Evolutionary conservation across 2,329 filamentous ascomycete species (phyloP).

Genomic region (Monosporascus cannonballus): DNA sequence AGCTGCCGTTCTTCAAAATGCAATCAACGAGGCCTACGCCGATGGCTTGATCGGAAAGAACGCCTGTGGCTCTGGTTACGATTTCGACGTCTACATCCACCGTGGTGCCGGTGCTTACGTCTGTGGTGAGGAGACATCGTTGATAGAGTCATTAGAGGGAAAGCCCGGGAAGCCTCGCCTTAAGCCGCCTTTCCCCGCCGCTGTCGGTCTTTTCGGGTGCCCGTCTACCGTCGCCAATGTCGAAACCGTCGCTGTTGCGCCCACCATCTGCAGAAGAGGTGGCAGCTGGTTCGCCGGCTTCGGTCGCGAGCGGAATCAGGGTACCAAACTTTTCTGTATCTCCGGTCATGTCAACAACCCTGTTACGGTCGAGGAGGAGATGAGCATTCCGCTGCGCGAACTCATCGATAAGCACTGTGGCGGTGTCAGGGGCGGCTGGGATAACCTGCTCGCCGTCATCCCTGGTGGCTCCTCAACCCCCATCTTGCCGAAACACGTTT

Average conservation of each 20-base stretch:
- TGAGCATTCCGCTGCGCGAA: slow-evolving; percentile 94
- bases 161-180: slow-evolving; percentile 98
- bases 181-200: slow-evolving; percentile 97
- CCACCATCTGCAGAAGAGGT: slow-evolving; percentile 91
- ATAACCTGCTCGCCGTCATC: slow-evolving; percentile 92
- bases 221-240: slow-evolving; percentile 97
- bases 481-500: slow-evolving; percentile 82
- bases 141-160: slow-evolving; percentile 97
- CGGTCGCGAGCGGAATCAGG: slow-evolving; percentile 91
- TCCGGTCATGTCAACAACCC: slow-evolving; percentile 99
- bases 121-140: slow-evolving; percentile 94
- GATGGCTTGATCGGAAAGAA: slow-evolving; percentile 97
- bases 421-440: slow-evolving; percentile 93
- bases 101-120: slow-evolving; percentile 96
- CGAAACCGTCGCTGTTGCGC: slow-evolving; percentile 91
- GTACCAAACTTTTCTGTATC: slow-evolving; percentile 98
- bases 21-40: slow-evolving; percentile 96
- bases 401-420: slow-evolving; percentile 98
- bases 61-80: slow-evolving; percentile 91
- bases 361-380: slow-evolving; percentile 96
- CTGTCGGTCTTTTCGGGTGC: slow-evolving; percentile 96
- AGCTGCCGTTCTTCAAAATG: slow-evolving; percentile 84
- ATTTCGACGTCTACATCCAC: slow-evolving; percentile 96
- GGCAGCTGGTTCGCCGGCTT: slow-evolving; percentile 90
- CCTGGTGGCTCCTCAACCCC: slow-evolving; percentile 95